Conservation (phyloP, 2,329 filamentous ascomycete species). For the Diaporthe destruens region DNA sequence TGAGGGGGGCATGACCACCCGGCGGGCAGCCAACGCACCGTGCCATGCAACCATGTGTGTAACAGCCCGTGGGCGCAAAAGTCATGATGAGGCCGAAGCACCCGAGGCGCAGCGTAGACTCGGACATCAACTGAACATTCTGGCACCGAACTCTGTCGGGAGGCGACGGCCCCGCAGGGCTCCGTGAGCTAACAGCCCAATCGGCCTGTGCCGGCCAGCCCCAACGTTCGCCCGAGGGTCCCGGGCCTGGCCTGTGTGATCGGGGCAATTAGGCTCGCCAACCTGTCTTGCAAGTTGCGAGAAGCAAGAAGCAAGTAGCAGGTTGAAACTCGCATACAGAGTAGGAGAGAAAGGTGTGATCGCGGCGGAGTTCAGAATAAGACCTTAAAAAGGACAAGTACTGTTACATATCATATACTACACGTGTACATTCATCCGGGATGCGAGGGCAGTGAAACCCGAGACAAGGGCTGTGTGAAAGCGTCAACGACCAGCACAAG, state of each 20-base stretch:
- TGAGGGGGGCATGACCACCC: neutral
- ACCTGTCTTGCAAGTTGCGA: neutral
- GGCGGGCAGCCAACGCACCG: neutral
- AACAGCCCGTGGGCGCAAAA: neutral
- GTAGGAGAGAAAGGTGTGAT: neutral
- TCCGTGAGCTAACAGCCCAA: neutral
- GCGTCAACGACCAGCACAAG: neutral
- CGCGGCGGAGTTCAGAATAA: too few relatives aligned
- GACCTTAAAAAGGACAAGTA: too few relatives aligned
- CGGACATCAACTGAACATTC: conserved; percentile 11
- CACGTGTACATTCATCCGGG: too few relatives aligned
- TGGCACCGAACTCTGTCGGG: conserved; percentile 18
- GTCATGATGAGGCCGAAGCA: conserved; percentile 11
- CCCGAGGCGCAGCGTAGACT: neutral
- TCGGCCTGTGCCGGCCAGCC: conserved; percentile 10
- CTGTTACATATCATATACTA: too few relatives aligned
- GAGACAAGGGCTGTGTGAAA: neutral
- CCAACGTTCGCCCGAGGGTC: conserved; percentile 9
- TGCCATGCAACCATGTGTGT: conserved; percentile 17
- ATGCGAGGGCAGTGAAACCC: neutral
- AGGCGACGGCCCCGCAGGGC: neutral
- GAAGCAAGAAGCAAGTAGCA: neutral
- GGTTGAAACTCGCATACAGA: neutral
- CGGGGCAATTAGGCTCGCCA: neutral
- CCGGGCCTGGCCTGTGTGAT: neutral